Base-by-base conservation (phyloP, 805 yeast species). In the Zygosaccharomyces kombuchaensis region DNA sequence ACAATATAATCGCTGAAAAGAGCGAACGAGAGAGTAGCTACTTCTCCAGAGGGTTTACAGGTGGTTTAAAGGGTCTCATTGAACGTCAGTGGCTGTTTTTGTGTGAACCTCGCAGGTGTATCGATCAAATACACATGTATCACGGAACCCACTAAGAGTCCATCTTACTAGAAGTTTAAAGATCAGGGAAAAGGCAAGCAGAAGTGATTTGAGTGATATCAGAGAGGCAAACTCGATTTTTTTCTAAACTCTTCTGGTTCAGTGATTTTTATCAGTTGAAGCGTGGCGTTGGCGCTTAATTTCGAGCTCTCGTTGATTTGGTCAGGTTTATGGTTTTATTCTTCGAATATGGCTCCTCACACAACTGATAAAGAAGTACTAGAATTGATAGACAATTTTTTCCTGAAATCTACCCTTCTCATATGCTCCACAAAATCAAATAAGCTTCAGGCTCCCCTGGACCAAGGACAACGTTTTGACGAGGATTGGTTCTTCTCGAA, bases 371-470 rank as follows among this genome's bases (percentile, higher is more conserved):
- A 46, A 46, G 57, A 57, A 27, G 44, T 60, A 9, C 46, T 58
- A 22, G 55, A 72, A 56, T 73, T 76, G 51, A 70, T 75, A 26
- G 75, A 79, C 60, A 81, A 79, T 66, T 84, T 82, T 73, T 84
- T 82, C 55, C 61, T 76, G 36, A 82, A 82, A 57, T 70, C 85
- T 1, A 78, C 82, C 14, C 77, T 79, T 50, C 69, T 82, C 14
- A 73, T 84, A 5, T 62, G 75, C 31, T 77, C 75, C 45, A 65
- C 82, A 4, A 65, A 81, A 47, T 51, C 68, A 1, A 51, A 52
- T 4, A 52, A 59, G 8, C 67, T 61, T n/a, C 48, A 51, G 10
- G 47, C 56, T 8, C 30, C 56, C 10, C 51, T 38, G 25, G 55
- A 51, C 10, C 40, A 39, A 22, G 50, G 48, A 9, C 38, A 36